These are phyloP conservation scores for Celoporthe dispersa DNA, from an alignment of 2,329 filamentous ascomycete species.

Conservation along the genomic window DNA sequence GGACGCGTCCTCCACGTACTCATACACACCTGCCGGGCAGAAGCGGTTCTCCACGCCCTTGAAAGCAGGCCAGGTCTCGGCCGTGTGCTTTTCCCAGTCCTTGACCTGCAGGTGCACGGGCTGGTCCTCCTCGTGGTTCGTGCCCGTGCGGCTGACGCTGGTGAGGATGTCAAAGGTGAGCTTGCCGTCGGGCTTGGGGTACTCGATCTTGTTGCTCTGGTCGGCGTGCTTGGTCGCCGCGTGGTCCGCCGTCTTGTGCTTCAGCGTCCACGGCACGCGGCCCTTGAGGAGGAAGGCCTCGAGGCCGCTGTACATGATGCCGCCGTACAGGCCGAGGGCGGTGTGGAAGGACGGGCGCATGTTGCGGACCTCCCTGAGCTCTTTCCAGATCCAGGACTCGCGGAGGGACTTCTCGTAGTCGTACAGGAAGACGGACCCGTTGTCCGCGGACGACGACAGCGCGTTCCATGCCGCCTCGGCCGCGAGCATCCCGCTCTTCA, in stretches of 20 bases:
- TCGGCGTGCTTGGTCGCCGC: slow-evolving; percentile 80
- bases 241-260: slow-evolving; percentile 79
- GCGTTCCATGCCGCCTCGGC: slow-evolving; percentile 88
- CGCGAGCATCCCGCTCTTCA: slow-evolving; percentile 96
- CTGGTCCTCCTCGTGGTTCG: slow-evolving; percentile 98
- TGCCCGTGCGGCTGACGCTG: slow-evolving; percentile 91
- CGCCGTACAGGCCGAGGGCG: slow-evolving; percentile 85
- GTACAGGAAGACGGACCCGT: slow-evolving; percentile 84
- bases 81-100: slow-evolving; percentile 91
- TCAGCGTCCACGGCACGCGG: slow-evolving; percentile 87
- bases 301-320: slow-evolving; percentile 88
- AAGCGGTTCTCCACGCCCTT: slow-evolving; percentile 95
- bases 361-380: slow-evolving; percentile 93
- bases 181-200: slow-evolving; percentile 94
- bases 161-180: slow-evolving; percentile 96
- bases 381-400: slow-evolving; percentile 87
- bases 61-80: slow-evolving; percentile 81
- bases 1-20: slow-evolving; percentile 90
- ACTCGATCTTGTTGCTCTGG: slow-evolving; percentile 85
- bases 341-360: slow-evolving; percentile 95
- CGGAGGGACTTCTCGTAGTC: slow-evolving; percentile 91
- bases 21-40: slow-evolving; percentile 96
- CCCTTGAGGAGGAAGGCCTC: slow-evolving; percentile 89
- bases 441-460: slow-evolving; percentile 57
- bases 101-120: slow-evolving; percentile 93